A percentile compares a stretch with the other conserved stretches of the same genome.
phyloP scores from a whole-genome alignment of 192 early-diverging fungal genomes.

The Coemansia sp. region DNA sequence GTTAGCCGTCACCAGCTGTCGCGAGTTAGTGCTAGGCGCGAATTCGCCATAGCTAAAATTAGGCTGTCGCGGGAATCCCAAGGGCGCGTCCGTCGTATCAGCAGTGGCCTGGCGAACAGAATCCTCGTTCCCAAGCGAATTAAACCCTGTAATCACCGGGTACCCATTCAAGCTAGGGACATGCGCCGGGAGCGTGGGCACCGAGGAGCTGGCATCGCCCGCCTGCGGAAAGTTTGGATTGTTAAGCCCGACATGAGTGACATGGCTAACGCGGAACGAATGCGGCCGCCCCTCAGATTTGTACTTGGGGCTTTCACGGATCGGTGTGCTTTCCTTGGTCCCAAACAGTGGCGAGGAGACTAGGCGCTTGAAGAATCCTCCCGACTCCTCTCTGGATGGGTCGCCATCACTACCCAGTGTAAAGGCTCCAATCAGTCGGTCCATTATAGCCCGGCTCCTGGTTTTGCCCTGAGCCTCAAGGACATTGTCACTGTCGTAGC shows the following conservation, averaged over 20 bases:
- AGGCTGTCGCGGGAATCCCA: constrained; percentile 20
- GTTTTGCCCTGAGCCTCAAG: constrained; percentile 4
- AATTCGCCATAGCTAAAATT: constrained; percentile 45
- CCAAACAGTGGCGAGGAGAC: constrained; percentile 24
- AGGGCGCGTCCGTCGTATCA: not conserved
- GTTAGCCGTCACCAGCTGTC: constrained; percentile 18
- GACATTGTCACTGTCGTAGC: constrained; percentile 2
- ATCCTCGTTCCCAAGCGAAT: constrained; percentile 3
- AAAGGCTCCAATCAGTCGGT: constrained; percentile 27
- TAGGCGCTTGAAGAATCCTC: constrained; percentile 31
- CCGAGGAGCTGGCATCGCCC: constrained; percentile 20
- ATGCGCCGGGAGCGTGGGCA: constrained; percentile 22
- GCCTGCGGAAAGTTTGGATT: constrained; percentile 32
- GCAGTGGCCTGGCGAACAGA: not conserved
- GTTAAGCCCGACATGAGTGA: constrained; percentile 30
- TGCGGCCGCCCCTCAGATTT: constrained; percentile 29
- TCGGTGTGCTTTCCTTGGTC: not conserved
- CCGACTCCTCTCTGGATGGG: not conserved
- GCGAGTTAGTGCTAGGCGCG: constrained; percentile 17
- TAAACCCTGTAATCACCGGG: constrained; percentile 23
- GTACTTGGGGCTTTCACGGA: not conserved
- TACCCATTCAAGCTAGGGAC: constrained; percentile 38
- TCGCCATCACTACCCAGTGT: not conserved
- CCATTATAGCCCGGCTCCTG: constrained; percentile 20
- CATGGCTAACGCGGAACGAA: constrained; percentile 44